Evolutionary conservation across 2,329 filamentous ascomycete genomes (phyloP).

Genomic region (Didymosphaeria variabile): DNA sequence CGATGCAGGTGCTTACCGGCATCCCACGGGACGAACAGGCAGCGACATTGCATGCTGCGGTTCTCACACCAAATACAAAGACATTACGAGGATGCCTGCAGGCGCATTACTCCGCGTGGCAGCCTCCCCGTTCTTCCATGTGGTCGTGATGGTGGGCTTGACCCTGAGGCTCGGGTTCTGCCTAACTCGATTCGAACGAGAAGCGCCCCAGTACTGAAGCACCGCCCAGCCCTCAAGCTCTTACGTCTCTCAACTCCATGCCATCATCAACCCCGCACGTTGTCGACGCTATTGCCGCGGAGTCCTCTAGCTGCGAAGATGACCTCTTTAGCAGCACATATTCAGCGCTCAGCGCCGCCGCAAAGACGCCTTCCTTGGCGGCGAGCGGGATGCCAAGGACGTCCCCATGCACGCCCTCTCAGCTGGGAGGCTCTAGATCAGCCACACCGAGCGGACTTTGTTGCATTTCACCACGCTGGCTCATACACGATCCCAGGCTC

Average conservation of each 20-base stretch:
- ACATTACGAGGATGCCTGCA: not conserved
- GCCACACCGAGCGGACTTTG: slow-evolving; percentile 21
- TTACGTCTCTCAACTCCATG: not conserved
- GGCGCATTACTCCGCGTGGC: not conserved
- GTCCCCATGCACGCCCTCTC: slow-evolving; percentile 15
- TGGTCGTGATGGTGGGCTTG: not conserved
- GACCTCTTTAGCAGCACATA: not conserved
- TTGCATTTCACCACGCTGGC: slow-evolving; percentile 17
- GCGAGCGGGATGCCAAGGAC: slow-evolving; percentile 12
- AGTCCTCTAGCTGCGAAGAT: not conserved
- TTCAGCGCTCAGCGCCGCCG: not conserved
- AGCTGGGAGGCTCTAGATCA: slow-evolving; percentile 32
- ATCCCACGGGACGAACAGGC: not conserved
- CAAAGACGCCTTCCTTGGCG: not conserved
- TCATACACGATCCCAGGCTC: not conserved
- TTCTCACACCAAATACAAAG: not conserved
- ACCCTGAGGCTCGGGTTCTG: not conserved
- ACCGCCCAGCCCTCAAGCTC: not conserved
- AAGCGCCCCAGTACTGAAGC: not conserved
- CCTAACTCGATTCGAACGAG: not conserved
- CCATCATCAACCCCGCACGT: not conserved
- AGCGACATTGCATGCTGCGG: not conserved
- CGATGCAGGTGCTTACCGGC: not conserved
- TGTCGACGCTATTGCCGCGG: not conserved
- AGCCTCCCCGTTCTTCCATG: not conserved